phyloP scores from a whole-genome alignment of 1,284 basidiomycete species.

The Trametes polyzona region DNA sequence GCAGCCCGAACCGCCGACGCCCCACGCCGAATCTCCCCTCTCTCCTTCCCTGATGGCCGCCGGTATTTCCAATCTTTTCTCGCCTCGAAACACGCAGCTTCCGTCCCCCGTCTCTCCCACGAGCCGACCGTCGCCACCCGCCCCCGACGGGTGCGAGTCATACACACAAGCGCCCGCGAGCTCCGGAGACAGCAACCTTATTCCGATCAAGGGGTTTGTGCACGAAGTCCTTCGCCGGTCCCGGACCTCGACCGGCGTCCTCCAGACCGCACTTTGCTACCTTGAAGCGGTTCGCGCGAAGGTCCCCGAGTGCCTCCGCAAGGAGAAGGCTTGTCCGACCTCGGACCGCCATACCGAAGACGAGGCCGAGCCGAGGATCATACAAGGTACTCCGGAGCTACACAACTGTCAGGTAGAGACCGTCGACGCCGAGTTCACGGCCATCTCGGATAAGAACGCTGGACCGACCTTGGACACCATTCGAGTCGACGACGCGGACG shows the following conservation, averaged over 20 bases:
- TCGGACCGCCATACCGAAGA: constrained; percentile 40
- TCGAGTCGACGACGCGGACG: constrained; percentile 12
- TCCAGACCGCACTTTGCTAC: constrained; percentile 81
- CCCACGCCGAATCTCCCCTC: constrained; percentile 17
- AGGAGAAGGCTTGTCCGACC: constrained; percentile 45
- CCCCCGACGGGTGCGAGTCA: constrained; percentile 23
- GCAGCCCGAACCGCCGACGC: constrained; percentile 22
- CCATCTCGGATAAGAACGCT: constrained; percentile 18
- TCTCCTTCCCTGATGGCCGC: constrained; percentile 17
- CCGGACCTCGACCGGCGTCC: constrained; percentile 71
- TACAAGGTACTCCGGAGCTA: constrained; percentile 31
- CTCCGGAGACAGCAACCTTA: constrained; percentile 40
- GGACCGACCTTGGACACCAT: constrained; percentile 18
- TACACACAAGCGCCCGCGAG: constrained; percentile 22
- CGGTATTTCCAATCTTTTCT: constrained; percentile 27
- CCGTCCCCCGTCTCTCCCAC: constrained; percentile 50
- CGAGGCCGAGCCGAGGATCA: constrained; percentile 50
- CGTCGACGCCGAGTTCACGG: background rate
- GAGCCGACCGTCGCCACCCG: constrained; percentile 40
- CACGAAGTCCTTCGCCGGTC: constrained; percentile 79
- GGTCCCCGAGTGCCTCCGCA: constrained; percentile 59
- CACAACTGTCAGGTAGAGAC: background rate
- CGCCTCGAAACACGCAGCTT: constrained; percentile 45
- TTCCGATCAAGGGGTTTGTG: constrained; percentile 72
- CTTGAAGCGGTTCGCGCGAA: constrained; percentile 72